These are phyloP conservation scores for Tritrichomonas foetus DNA, from an alignment of 208 protist species.

Conservation along the genomic window DNA sequence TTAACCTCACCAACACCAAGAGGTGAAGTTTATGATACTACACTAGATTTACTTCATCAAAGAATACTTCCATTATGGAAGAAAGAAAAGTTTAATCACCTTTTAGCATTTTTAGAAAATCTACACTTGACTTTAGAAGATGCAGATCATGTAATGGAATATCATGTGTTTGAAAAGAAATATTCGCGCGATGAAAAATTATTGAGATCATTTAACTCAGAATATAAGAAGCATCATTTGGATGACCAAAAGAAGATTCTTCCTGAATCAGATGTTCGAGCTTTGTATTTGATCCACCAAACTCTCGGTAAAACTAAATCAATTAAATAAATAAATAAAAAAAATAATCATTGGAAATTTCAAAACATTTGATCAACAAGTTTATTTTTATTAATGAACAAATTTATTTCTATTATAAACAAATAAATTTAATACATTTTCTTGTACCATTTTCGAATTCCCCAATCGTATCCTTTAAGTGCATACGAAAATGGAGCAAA, in stretches of 20 bases:
- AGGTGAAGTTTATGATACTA: not conserved
- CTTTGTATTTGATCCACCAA: no score
- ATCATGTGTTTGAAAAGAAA: not conserved
- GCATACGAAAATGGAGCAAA: not conserved
- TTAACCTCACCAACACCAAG: not conserved
- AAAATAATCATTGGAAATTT: not conserved
- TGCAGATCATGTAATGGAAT: not conserved
- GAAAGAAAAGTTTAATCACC: not conserved
- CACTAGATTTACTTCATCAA: not conserved
- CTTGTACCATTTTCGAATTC: not conserved
- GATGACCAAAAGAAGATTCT: not conserved
- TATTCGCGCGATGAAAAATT: not conserved
- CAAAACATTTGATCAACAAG: not conserved
- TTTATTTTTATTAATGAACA: not conserved
- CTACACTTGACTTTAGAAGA: not conserved
- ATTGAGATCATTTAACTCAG: not conserved
- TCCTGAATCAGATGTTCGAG: not conserved
- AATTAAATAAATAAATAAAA: not conserved
- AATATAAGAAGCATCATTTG: not conserved
- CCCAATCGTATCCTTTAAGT: not conserved
- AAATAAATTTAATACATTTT: not conserved
- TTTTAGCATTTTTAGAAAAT: not conserved
- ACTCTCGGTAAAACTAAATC: no score
- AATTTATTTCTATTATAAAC: not conserved
- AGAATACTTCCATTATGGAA: not conserved